Base-by-base conservation (phyloP, 2,329 filamentous ascomycete species). In the Colletotrichum gloeosporioides region DNA sequence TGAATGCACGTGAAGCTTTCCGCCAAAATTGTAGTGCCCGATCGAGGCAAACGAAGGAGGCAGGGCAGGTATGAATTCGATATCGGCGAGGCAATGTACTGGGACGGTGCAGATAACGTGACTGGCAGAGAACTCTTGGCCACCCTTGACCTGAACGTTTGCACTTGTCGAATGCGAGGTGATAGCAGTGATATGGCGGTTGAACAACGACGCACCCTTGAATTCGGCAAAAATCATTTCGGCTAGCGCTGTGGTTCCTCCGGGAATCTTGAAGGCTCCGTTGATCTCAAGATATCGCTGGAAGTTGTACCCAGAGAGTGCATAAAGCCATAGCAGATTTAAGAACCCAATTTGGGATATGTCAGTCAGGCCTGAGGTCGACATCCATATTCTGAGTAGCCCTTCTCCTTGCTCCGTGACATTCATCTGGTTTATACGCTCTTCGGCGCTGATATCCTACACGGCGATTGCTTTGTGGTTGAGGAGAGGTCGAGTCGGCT, bases 81-180 rank as follows among this genome's bases (percentile, higher is more conserved):
- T 57, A 27, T 57, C 53, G n/a, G 53, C 53, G 25, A 57, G 53
- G 3, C 22, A 57, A 16, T 57, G 53, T 25, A 57, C 22, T 15
- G 53, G 53, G 18, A 57, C 4, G 53, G 53, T 57, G 53, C 22
- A 57, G 10, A 57, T 57, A 0, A 57, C 22, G 0, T 57, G 53
- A 0, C 4, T 57, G 16, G 53, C 53, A 12, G 22, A 27, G 22
- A 57, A 27, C n/a, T 15, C 22, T 16, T 57, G 2, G 22, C 53
- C 53, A 3, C 12, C 12, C 22, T 57, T 57, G 22, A 16, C n/a
- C 22, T 57, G n/a, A 22, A 57, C 22, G 16, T 13, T 27, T 5
- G 53, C 53, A 13, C 22, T 27, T 0, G 53, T 57, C 0, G 22
- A 3, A 8, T 27, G 0, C 0, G 53, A 57, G 12, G 13, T 0